phyloP scores from a whole-genome alignment of 805 yeast species.

The Pichia cabralensis region DNA sequence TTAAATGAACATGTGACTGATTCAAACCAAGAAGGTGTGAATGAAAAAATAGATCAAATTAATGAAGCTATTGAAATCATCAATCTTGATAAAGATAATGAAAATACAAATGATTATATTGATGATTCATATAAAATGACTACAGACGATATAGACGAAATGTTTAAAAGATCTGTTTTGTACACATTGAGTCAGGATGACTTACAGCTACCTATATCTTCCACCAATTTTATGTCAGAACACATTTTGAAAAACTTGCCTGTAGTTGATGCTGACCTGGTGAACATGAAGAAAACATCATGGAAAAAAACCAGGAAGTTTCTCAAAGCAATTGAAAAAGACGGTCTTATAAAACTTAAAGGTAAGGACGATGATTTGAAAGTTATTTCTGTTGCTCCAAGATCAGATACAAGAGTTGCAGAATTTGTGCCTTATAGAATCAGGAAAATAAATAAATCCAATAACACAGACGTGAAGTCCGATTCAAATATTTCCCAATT shows the following conservation, averaged over 20 bases:
- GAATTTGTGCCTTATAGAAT: slow-evolving; percentile 58
- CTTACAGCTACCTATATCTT: slow-evolving; percentile 52
- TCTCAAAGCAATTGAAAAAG: slow-evolving; percentile 78
- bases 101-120: background rate
- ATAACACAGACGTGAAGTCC: slow-evolving; percentile 6
- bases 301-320: slow-evolving; percentile 88
- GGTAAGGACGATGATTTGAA: slow-evolving; percentile 80
- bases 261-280: slow-evolving; percentile 39
- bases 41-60: slow-evolving; percentile 1
- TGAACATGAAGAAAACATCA: slow-evolving; percentile 66
- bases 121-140: slow-evolving; percentile 30
- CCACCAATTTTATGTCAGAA: slow-evolving; percentile 68
- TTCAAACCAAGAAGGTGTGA: background rate
- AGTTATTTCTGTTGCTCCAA: slow-evolving; percentile 40
- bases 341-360: slow-evolving; percentile 54
- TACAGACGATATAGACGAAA: slow-evolving; percentile 61
- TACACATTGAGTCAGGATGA: slow-evolving; percentile 54
- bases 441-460: slow-evolving; percentile 8
- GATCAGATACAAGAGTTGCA: slow-evolving; percentile 37
- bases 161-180: slow-evolving; percentile 60
- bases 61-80: slow-evolving; percentile 3
- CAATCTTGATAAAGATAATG: background rate
- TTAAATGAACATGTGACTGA: background rate
- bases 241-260: slow-evolving; percentile 70
- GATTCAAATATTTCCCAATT: slow-evolving; percentile 4